phyloP scores from a whole-genome alignment of 2,329 filamentous ascomycete species.

The Trichoderma sp. region DNA sequence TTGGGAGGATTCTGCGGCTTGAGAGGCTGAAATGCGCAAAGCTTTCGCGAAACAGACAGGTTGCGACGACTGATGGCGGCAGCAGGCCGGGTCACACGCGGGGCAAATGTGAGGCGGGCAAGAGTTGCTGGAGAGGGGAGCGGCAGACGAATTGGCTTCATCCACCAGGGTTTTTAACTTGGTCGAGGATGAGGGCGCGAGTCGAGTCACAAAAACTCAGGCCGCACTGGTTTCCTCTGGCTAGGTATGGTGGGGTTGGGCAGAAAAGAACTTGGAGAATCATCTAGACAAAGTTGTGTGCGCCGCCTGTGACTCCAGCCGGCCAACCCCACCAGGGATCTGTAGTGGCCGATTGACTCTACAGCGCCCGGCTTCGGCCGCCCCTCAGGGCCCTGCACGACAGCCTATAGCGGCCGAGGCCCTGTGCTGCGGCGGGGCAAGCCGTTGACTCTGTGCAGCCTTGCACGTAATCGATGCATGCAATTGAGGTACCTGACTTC shows the following conservation, averaged over 20 bases:
- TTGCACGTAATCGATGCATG: neutral
- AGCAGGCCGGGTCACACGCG: slow-evolving; percentile 31
- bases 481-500: no score
- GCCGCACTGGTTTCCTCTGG: slow-evolving; percentile 33
- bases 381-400: slow-evolving; percentile 3
- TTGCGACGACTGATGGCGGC: slow-evolving; percentile 34
- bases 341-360: slow-evolving; percentile 24
- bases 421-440: neutral
- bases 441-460: neutral
- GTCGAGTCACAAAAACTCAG: slow-evolving; percentile 35
- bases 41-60: slow-evolving; percentile 39
- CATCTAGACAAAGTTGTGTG: slow-evolving; percentile 23
- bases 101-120: slow-evolving; percentile 20
- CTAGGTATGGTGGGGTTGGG: slow-evolving; percentile 32
- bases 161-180: slow-evolving; percentile 32
- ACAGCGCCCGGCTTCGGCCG: slow-evolving; percentile 21
- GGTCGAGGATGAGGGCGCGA: slow-evolving; percentile 34
- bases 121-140: slow-evolving; percentile 27
- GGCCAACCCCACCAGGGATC: slow-evolving; percentile 17
- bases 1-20: slow-evolving; percentile 36
- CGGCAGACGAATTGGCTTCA: slow-evolving; percentile 36
- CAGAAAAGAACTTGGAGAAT: slow-evolving; percentile 10
- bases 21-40: slow-evolving; percentile 39
- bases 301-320: slow-evolving; percentile 23
- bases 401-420: neutral